Evolutionary conservation across 225 moss, liverwort and hornwort species (phyloP).

Genomic region (Sphagnum contortum): DNA sequence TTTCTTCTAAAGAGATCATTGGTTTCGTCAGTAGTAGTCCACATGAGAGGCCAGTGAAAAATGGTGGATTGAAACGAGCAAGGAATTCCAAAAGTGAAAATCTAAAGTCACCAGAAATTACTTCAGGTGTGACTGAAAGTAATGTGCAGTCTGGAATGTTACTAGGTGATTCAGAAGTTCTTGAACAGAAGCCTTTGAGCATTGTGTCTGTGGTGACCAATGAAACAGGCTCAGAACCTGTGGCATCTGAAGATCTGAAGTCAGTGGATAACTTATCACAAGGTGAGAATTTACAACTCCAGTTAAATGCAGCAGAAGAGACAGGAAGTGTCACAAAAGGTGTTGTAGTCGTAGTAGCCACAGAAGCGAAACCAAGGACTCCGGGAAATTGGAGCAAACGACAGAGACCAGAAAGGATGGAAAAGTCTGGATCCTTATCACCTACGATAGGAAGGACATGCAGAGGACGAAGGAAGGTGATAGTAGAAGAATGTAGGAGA

Average conservation of each 20-base stretch:
- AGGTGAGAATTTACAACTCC: neutral
- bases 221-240: neutral
- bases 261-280: neutral
- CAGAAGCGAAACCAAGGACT: neutral
- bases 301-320: neutral
- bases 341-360: neutral
- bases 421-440: constrained; percentile 6
- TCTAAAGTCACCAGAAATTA: no score
- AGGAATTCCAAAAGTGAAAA: neutral
- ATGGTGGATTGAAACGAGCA: neutral
- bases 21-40: neutral
- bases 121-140: constrained; percentile 4
- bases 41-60: constrained; percentile 6
- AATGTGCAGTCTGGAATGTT: neutral
- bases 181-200: no score
- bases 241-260: neutral
- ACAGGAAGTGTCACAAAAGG: neutral
- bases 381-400: neutral
- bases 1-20: neutral
- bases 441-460: constrained; percentile 5
- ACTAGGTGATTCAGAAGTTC: no score
- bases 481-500: neutral
- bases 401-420: neutral
- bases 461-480: constrained; percentile 7
- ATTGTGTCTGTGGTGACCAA: no score